phyloP scores from a whole-genome alignment of 2,329 filamentous ascomycete genomes.

The Colletotrichum liaoningense region DNA sequence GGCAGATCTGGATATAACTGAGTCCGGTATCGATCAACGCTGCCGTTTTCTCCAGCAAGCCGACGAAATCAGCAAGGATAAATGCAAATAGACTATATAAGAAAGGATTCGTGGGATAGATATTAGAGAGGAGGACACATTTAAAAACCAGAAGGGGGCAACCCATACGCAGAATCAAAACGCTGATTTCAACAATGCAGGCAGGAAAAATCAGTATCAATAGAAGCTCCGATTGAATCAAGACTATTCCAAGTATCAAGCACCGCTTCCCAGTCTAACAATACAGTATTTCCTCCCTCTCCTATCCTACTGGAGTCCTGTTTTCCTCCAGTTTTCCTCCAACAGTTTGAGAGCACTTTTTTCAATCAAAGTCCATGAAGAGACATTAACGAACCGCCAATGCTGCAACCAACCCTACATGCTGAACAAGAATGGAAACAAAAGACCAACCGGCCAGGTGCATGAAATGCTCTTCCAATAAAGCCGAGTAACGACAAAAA shows the following conservation, averaged over 20 bases:
- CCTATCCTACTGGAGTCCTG: not conserved
- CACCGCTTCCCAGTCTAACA: too few species aligned
- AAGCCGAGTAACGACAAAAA: not conserved
- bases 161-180: not conserved
- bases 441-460: not conserved
- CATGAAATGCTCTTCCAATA: not conserved
- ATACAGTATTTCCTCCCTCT: not conserved
- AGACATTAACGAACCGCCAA: not conserved
- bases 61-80: not conserved
- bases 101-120: not conserved
- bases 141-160: not conserved
- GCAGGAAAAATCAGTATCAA: not conserved
- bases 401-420: not conserved
- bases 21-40: not conserved
- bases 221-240: not conserved
- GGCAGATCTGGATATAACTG: slow-evolving; percentile 32
- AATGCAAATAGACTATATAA: not conserved
- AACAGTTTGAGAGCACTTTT: not conserved
- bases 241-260: not conserved
- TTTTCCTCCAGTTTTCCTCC: not conserved
- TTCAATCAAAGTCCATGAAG: not conserved
- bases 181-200: not conserved
- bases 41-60: too few species aligned
- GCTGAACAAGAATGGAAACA: not conserved
- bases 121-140: not conserved